phyloP scores from a whole-genome alignment of 768 basidiomycete species.

The Mycena amicta region DNA sequence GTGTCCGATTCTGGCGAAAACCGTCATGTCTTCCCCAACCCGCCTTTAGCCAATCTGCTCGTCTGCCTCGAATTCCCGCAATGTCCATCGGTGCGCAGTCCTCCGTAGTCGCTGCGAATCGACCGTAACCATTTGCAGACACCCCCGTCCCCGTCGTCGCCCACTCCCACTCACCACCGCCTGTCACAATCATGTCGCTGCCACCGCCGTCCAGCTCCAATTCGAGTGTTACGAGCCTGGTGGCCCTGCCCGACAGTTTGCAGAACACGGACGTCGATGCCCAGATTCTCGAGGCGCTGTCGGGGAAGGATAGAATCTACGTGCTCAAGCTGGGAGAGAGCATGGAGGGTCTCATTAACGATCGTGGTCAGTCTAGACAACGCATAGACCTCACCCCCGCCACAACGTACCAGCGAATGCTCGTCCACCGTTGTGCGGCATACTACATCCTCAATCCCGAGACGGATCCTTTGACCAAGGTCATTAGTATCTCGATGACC shows the following conservation, averaged over 20 bases:
- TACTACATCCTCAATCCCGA: slow-evolving; percentile 80
- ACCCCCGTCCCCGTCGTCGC: background rate
- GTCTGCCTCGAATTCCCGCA: background rate
- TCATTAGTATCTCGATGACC: slow-evolving; percentile 57
- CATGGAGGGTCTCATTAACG: slow-evolving; percentile 79
- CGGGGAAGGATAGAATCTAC: slow-evolving; percentile 85
- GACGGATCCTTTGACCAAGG: slow-evolving; percentile 63
- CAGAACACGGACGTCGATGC: slow-evolving; percentile 60
- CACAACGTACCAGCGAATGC: slow-evolving; percentile 82
- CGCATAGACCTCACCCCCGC: slow-evolving; percentile 69
- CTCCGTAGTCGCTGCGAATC: background rate
- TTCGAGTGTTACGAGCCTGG: slow-evolving; percentile 17
- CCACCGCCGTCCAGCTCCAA: slow-evolving; percentile 18
- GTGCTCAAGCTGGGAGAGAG: slow-evolving; percentile 87
- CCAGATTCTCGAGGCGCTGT: slow-evolving; percentile 83
- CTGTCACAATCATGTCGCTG: slow-evolving; percentile 22
- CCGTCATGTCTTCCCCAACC: slow-evolving; percentile 1
- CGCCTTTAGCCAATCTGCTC: slow-evolving; percentile 4
- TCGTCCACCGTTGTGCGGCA: slow-evolving; percentile 83
- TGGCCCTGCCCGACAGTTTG: slow-evolving; percentile 19
- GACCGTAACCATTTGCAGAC: background rate
- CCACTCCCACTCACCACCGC: slow-evolving; percentile 8
- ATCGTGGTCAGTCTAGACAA: slow-evolving; percentile 57
- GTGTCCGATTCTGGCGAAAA: background rate
- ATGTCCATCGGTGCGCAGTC: background rate